phyloP scores from a whole-genome alignment of 192 early-diverging fungal species.

The Spizellomyces sp. region DNA sequence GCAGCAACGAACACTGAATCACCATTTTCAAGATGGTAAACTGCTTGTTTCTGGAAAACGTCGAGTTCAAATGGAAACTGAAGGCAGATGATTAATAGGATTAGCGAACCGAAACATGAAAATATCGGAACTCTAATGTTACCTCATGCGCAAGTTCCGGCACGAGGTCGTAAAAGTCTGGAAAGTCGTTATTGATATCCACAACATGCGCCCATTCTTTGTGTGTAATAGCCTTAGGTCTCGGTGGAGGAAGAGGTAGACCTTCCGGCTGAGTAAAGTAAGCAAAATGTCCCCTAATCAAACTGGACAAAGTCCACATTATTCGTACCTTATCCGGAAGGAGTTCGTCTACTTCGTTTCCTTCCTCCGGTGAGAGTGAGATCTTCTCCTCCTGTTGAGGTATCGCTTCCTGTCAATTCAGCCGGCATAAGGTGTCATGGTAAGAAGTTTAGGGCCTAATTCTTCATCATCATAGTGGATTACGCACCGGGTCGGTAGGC shows the following conservation, averaged over 20 bases:
- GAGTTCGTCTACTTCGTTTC: no score
- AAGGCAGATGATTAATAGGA: background rate
- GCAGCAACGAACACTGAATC: conserved; percentile 98
- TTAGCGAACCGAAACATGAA: conserved; percentile 33
- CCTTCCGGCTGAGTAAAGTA: background rate
- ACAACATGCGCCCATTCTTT: conserved; percentile 89
- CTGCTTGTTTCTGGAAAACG: conserved; percentile 94
- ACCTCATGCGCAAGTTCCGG: conserved; percentile 84
- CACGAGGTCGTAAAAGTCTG: conserved; percentile 87
- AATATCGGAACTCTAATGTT: conserved; percentile 79
- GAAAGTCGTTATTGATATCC: conserved; percentile 81
- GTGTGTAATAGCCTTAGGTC: background rate
- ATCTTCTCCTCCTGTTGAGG: no score
- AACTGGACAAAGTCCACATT: no score
- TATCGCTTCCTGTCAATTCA: background rate
- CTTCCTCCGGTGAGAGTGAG: no score
- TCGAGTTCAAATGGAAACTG: conserved; percentile 94
- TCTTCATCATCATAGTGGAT: background rate
- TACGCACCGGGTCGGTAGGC: background rate
- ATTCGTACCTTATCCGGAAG: no score
- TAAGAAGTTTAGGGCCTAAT: background rate
- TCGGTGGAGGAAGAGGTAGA: background rate
- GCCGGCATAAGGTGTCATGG: background rate
- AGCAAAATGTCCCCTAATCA: background rate
- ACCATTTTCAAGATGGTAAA: conserved; percentile 93